Evolutionary conservation across 192 early-diverging fungal species (phyloP).

Genomic region (Umbelopsis sp.): DNA sequence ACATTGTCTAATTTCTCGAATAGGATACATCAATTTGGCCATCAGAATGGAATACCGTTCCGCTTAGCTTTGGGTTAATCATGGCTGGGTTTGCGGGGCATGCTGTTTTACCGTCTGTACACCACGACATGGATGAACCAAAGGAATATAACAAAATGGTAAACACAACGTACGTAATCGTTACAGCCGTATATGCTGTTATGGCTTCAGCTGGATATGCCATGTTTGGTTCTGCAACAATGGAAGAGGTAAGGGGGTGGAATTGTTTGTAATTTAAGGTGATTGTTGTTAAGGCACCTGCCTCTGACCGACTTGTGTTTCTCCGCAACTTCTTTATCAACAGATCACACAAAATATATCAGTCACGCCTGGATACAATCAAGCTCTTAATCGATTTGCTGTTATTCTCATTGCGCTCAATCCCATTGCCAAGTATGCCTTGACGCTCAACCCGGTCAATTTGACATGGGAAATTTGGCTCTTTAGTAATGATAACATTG

Average conservation of each 20-base stretch:
- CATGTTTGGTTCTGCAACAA: conserved; percentile 67
- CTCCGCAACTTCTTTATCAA: not conserved
- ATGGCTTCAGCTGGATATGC: conserved; percentile 60
- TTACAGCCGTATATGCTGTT: conserved; percentile 51
- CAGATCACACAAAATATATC: conserved; percentile 75
- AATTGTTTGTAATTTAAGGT: not conserved
- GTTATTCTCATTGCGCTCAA: conserved; percentile 69
- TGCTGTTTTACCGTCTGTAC: conserved; percentile 68
- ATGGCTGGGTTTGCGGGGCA: conserved; percentile 65
- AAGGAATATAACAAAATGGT: conserved; percentile 49
- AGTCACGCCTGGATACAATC: conserved; percentile 53
- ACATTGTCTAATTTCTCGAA: not conserved
- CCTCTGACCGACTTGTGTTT: not conserved
- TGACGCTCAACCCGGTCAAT: conserved; percentile 66
- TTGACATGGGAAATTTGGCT: conserved; percentile 44
- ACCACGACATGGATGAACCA: conserved; percentile 68
- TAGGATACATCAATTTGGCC: conserved; percentile 57
- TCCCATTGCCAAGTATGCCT: conserved; percentile 72
- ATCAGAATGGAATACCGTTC: conserved; percentile 38
- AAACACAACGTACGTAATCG: conserved; percentile 57
- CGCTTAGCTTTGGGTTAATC: conserved; percentile 59
- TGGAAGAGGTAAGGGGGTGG: conserved; percentile 54
- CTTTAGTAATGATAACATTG: conserved; percentile 18
- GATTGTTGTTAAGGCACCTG: too few relatives aligned
- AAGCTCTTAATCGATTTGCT: conserved; percentile 56